Evolutionary conservation across 352 stramenopile genomes (phyloP).

Genomic region (Phytophthora europaea): DNA sequence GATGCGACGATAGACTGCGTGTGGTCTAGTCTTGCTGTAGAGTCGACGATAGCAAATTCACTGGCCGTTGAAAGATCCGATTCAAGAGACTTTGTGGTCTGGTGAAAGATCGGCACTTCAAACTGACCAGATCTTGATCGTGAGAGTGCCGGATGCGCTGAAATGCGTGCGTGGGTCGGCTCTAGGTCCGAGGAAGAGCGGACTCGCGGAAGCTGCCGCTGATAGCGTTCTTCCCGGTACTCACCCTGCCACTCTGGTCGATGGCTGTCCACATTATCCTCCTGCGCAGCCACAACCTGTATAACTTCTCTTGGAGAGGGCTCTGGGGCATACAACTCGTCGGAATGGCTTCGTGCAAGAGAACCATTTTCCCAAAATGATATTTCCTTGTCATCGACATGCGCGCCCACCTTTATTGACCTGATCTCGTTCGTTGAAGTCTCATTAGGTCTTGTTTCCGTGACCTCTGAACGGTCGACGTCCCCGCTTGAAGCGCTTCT

Average conservation of each 20-base stretch:
- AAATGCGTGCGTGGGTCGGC: constrained; percentile 3
- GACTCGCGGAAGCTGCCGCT: constrained; percentile 10
- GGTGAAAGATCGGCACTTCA: constrained; percentile 1
- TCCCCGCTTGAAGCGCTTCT: background rate
- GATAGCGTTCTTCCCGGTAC: background rate
- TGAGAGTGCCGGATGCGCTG: background rate
- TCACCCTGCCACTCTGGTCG: constrained; percentile 12
- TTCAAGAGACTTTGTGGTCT: constrained; percentile 20
- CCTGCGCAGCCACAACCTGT: background rate
- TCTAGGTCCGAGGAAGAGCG: constrained; percentile 18
- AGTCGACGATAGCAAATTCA: constrained; percentile 5
- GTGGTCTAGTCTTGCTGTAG: constrained; percentile 7
- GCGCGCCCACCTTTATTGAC: constrained; percentile 9
- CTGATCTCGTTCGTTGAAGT: constrained; percentile 4
- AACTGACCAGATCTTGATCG: constrained; percentile 3
- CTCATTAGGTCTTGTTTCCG: background rate
- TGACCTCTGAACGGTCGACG: background rate
- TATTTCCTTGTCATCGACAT: background rate
- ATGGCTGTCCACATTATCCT: background rate
- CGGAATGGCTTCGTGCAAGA: constrained; percentile 12
- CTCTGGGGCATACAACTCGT: background rate
- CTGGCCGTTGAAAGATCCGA: constrained; percentile 26
- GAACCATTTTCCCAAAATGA: background rate
- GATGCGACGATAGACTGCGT: constrained; percentile 47
- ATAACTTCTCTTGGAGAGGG: background rate